A percentile compares a stretch with the other conserved stretches of the same genome.
These are phyloP conservation scores for Candida rishiriensis DNA, from an alignment of 805 yeast genomes.

Conservation along the genomic window DNA sequence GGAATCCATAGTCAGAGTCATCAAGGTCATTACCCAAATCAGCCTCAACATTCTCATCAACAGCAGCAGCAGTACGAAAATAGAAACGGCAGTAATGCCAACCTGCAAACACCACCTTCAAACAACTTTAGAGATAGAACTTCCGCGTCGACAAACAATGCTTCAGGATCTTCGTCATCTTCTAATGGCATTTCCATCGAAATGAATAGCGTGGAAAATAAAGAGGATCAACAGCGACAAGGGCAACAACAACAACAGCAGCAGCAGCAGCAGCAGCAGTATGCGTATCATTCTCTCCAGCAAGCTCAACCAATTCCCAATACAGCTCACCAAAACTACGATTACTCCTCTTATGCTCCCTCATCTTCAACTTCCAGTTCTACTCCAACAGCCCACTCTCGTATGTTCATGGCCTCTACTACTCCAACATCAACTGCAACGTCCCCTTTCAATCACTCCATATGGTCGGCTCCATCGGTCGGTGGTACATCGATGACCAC, in stretches of 20 bases:
- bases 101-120: no score
- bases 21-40: no score
- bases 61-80: background rate
- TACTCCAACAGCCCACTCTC: constrained; percentile 4
- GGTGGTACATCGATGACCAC: background rate
- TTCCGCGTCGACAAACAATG: constrained; percentile 4
- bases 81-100: background rate
- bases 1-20: no score
- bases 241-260: constrained; percentile 5
- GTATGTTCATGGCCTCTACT: constrained; percentile 9
- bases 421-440: constrained; percentile 16
- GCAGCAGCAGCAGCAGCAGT: constrained; percentile 1
- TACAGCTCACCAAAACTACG: background rate
- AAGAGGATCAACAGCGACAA: constrained; percentile 5
- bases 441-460: constrained; percentile 23
- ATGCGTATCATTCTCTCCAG: background rate
- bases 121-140: constrained; percentile 2
- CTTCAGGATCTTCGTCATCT: constrained; percentile 6
- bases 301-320: background rate
- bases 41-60: background rate
- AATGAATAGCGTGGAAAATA: constrained; percentile 4
- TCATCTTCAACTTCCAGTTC: constrained; percentile 5
- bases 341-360: background rate
- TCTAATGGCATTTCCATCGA: constrained; percentile 9
- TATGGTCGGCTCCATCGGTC: constrained; percentile 16